These are phyloP conservation scores for Fusarium chlamydosporum DNA, from an alignment of 2,329 filamentous ascomycete species.

Conservation along the genomic window DNA sequence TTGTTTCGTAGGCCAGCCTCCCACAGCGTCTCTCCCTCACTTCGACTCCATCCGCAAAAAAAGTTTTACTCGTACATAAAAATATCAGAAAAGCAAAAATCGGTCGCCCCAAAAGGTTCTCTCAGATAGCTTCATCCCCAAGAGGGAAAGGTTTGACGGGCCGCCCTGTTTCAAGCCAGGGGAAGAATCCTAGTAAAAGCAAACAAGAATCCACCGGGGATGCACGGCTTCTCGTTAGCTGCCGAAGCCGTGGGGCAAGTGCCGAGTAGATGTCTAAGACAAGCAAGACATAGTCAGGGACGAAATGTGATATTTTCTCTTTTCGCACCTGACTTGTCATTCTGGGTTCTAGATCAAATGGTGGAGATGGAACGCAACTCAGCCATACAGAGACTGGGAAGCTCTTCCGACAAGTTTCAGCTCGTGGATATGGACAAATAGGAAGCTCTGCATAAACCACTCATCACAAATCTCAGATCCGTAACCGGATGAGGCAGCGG, in stretches of 20 bases:
- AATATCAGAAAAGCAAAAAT: constrained; percentile 18
- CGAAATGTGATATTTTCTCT: constrained; percentile 33
- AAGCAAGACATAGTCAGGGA: constrained; percentile 20
- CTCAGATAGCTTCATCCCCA: constrained; percentile 22
- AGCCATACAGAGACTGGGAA: constrained; percentile 14
- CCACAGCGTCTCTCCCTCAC: constrained; percentile 10
- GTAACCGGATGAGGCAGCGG: neutral
- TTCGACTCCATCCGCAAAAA: constrained; percentile 5
- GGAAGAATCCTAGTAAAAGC: constrained; percentile 23
- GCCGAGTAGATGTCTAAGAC: constrained; percentile 24
- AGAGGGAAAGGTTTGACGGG: constrained; percentile 33
- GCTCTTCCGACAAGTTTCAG: constrained; percentile 8
- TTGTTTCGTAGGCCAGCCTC: constrained; percentile 15
- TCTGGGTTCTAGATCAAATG: constrained; percentile 6
- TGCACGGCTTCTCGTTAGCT: constrained; percentile 32
- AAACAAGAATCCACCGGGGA: constrained; percentile 21
- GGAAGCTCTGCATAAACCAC: constrained; percentile 18
- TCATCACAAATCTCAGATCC: constrained; percentile 4
- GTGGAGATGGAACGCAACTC: constrained; percentile 15
- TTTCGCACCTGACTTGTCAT: constrained; percentile 34
- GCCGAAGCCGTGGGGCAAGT: constrained; percentile 35
- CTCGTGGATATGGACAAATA: constrained; percentile 6
- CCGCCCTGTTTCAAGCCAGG: constrained; percentile 43
- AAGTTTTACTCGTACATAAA: neutral
- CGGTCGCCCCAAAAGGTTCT: constrained; percentile 4